phyloP scores from a whole-genome alignment of 306 rosid genomes.

The Mimosa pudica region DNA sequence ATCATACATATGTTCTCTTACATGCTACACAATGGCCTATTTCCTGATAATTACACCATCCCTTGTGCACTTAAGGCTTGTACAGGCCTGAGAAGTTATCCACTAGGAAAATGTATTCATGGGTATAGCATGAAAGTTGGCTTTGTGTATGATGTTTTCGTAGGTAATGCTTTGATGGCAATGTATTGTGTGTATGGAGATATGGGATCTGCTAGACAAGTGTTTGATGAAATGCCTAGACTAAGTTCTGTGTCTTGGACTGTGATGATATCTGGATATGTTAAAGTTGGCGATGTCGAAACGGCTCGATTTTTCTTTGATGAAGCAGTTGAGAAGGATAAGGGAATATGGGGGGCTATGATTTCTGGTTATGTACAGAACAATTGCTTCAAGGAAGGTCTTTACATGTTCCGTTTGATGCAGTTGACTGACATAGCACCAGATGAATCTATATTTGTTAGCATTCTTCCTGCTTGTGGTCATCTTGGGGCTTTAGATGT shows the following conservation, averaged over 20 bases:
- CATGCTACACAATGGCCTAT: slow-evolving; percentile 46
- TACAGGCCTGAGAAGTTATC: slow-evolving; percentile 30
- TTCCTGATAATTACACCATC: slow-evolving; percentile 63
- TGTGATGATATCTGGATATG: slow-evolving; percentile 69
- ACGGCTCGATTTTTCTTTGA: slow-evolving; percentile 69
- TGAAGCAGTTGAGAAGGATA: slow-evolving; percentile 66
- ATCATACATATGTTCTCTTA: slow-evolving; percentile 41
- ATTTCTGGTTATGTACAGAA: slow-evolving; percentile 77
- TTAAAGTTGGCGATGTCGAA: slow-evolving; percentile 63
- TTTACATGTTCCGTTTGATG: slow-evolving; percentile 61
- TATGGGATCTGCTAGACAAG: slow-evolving; percentile 50
- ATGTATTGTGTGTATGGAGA: slow-evolving; percentile 48
- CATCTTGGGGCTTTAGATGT: slow-evolving; percentile 68
- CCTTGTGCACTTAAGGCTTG: slow-evolving; percentile 74
- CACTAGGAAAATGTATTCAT: slow-evolving; percentile 56
- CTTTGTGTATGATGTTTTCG: slow-evolving; percentile 52
- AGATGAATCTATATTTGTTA: slow-evolving; percentile 70
- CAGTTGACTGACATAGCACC: slow-evolving; percentile 55
- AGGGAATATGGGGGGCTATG: slow-evolving; percentile 89
- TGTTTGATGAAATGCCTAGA: slow-evolving; percentile 77
- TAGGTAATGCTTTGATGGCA: slow-evolving; percentile 64
- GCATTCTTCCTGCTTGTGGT: slow-evolving; percentile 76
- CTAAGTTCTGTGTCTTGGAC: slow-evolving; percentile 70
- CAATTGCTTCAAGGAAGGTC: slow-evolving; percentile 75
- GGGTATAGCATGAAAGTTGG: slow-evolving; percentile 62